Evolutionary conservation across 257 asterid species (phyloP).

Genomic region (Ophiorrhiza pumila): DNA sequence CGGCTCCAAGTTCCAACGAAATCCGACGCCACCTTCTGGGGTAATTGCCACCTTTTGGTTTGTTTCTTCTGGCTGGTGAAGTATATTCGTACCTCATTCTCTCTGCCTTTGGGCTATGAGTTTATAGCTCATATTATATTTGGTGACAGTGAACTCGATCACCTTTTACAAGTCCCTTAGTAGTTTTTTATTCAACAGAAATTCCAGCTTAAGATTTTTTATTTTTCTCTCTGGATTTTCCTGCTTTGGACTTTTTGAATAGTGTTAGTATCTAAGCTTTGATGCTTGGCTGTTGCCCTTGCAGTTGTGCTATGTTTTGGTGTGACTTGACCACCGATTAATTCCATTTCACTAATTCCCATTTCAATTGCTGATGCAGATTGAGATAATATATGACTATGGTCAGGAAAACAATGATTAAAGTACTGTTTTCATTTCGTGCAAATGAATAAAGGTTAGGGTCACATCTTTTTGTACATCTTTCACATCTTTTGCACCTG

Average conservation of each 20-base stretch:
- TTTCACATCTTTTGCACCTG: background rate
- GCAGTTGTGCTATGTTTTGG: background rate
- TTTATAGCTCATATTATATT: background rate
- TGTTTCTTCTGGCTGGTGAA: slow-evolving; percentile 4
- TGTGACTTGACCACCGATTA: background rate
- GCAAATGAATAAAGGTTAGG: slow-evolving; percentile 42
- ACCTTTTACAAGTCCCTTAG: background rate
- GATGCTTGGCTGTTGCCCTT: background rate
- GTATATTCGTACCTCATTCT: background rate
- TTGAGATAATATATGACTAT: slow-evolving; percentile 76
- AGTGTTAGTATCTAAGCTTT: background rate
- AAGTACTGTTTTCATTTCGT: slow-evolving; percentile 25
- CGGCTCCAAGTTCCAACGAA: slow-evolving; percentile 88
- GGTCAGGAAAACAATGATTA: slow-evolving; percentile 71
- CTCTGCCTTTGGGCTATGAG: background rate
- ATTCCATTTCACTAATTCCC: background rate
- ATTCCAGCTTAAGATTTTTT: background rate
- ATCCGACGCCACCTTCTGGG: slow-evolving; percentile 92
- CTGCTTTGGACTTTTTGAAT: background rate
- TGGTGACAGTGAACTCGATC: background rate
- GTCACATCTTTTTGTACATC: background rate
- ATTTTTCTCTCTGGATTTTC: background rate
- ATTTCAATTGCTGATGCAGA: slow-evolving; percentile 44
- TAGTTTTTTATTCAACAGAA: background rate
- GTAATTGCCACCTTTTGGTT: slow-evolving; percentile 34